Base-by-base conservation (phyloP, 2,329 filamentous ascomycete genomes). In the Cladophialophora bantiana region DNA sequence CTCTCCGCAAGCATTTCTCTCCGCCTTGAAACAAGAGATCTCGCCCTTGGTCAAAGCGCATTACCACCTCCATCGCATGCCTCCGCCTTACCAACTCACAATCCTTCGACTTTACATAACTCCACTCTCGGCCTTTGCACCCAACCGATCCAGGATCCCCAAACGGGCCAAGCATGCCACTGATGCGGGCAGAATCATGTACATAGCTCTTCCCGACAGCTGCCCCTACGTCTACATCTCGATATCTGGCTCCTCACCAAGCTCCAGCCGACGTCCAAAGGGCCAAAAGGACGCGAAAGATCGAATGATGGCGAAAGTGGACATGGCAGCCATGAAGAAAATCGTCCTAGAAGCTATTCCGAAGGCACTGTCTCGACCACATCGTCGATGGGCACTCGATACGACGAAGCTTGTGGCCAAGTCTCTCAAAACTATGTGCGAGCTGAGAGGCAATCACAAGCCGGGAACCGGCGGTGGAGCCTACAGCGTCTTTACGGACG, bases 41-140 rank as follows among this genome's bases (percentile, higher is more conserved):
- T 83, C 92, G 1, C 91, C 92, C 0, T 85, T 95, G 66, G 86
- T 94, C 72, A 96, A 95, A 77, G 90, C 91, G 4, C 91, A 96
- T 78, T 95, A 92, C 77, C 89, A 92, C 72, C 86, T 95, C 67
- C 88, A 90, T 71, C 86, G 89, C n/a, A 73, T 81, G 7, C 52
- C 54, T 18, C 12, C 65, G 15, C 64, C 60, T 0, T 82, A 90
- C n/a, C 87, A 91, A 0, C 81, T 95, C 3, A 84, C 91, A 0
- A 83, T 95, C 32, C 80, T 96, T n/a, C 88, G 92, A 59, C 88
- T 96, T 54, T 91, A 93, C 73, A 86, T 94, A 66, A 82, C 93
- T 69, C 66, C 67, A 20, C 90, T 95, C 76, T 92, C 91, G 0
- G 92, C 92, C 0, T 96, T 96, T 76, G 90, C 90, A 72, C 79